A percentile compares a stretch with the other conserved stretches of the same genome.
Evolutionary conservation across 805 yeast species (phyloP).

Genomic region (Yamadazyma akitaensis): DNA sequence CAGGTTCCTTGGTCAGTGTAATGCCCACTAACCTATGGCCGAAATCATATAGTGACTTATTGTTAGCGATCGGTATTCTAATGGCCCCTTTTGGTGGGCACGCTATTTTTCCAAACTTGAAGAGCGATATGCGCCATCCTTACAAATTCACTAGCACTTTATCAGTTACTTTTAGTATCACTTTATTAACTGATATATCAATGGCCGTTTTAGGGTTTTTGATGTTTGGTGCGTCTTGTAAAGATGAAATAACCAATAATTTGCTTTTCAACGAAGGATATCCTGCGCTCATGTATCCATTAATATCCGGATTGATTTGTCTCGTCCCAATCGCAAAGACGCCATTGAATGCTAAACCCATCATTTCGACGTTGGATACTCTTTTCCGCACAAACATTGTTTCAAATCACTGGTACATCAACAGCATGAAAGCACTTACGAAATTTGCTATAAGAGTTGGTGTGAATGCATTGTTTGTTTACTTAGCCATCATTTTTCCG

Average conservation of each 20-base stretch:
- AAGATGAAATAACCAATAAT: conserved; percentile 52
- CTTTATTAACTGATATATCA: conserved; percentile 56
- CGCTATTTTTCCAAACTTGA: conserved; percentile 75
- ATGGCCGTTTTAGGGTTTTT: conserved; percentile 67
- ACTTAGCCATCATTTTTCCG: conserved; percentile 63
- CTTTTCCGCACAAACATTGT: conserved; percentile 34
- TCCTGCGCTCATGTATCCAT: conserved; percentile 44
- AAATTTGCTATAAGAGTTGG: conserved; percentile 27
- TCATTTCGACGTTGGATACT: conserved; percentile 65
- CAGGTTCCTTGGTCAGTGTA: conserved; percentile 69
- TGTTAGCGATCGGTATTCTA: conserved; percentile 61
- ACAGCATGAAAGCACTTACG: conserved; percentile 5
- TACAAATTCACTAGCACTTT: conserved; percentile 52
- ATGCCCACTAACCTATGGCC: conserved; percentile 74
- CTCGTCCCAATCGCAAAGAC: conserved; percentile 79
- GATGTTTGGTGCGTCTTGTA: conserved; percentile 50
- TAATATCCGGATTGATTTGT: conserved; percentile 70
- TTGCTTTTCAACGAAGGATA: conserved; percentile 45
- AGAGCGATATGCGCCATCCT: conserved; percentile 74
- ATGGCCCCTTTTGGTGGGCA: conserved; percentile 86
- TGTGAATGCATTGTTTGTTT: conserved; percentile 57
- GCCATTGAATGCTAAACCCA: conserved; percentile 80
- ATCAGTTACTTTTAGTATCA: conserved; percentile 55
- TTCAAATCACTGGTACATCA: conserved; percentile 11
- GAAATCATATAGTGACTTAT: conserved; percentile 42